Evolutionary conservation across 768 basidiomycete species (phyloP), one percentile per base, ranked within the genome.

Genomic region (Crepidotus variabilis): DNA sequence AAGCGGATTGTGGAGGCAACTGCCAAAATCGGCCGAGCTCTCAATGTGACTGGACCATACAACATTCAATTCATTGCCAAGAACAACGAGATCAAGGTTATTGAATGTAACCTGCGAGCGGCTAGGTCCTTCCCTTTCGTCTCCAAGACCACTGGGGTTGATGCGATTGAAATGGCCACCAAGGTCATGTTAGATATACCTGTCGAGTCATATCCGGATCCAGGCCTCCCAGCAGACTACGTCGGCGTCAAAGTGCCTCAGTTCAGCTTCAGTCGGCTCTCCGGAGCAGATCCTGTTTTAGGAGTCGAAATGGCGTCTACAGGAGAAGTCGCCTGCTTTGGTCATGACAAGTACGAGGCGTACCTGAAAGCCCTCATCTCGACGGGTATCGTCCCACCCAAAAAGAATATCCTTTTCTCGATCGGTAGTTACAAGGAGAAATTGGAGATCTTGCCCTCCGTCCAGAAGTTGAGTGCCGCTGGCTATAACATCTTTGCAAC

Each of bases 241-340:
- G 97, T 99, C 57, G 97, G 96, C 55, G 89, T 99, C 74, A 99
- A 99, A 78, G 96, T 97, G 2, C 94, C 97, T n/a, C 97, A 99
- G 71, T 99, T 98, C 85, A 94, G 92, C 64, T 99, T 98, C 75
- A 94, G 91, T 64, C 87, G 97, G 45, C 75, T 99, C 34, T 95
- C 93, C 18, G 97, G 97, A 22, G 97, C 97, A 18, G 97, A 99
- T 69, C 97, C 97, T 18, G 89, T 98, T 6, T 83, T 98, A 11
- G 96, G 97, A 65, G 96, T 98, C 45, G 97, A 99, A 77, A 99
- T 99, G 97, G 97, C 97, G 14, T 98, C 97, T 16, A 99, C 96
- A 0, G 97, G 97, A 56, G 97, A 99, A 70, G 97, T 99, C 22
- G 97, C 97, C 16, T 98, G 96, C 75, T 99, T 99, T 71, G 97